These are phyloP conservation scores for Terfezia boudieri DNA, from an alignment of 495 filamentous ascomycete genomes.

Conservation along the genomic window DNA sequence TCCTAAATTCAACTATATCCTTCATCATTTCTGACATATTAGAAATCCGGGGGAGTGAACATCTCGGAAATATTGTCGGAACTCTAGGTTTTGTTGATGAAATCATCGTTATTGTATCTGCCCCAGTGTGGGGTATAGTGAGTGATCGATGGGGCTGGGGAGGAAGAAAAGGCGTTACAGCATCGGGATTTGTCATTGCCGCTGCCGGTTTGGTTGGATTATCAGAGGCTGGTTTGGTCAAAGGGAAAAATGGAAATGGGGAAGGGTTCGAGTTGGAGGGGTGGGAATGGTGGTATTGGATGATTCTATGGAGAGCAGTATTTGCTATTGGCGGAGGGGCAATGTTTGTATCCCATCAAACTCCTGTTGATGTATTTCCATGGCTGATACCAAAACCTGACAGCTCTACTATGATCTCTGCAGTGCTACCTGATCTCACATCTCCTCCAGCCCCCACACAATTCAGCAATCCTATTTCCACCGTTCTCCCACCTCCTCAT, in stretches of 20 bases:
- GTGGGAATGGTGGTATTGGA: conserved; percentile 21
- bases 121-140: conserved; percentile 78
- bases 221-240: background rate
- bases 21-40: conserved; percentile 89
- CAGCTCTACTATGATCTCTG: conserved; percentile 87
- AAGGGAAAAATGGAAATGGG: background rate
- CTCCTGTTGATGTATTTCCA: background rate
- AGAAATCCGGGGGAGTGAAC: conserved; percentile 28
- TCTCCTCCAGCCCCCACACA: conserved; percentile 6
- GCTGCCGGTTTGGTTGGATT: conserved; percentile 36
- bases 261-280: background rate
- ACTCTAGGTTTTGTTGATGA: conserved; percentile 94
- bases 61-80: conserved; percentile 71
- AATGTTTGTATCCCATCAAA: conserved; percentile 27
- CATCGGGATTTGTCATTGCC: conserved; percentile 58
- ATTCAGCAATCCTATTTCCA: background rate
- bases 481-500: conserved; percentile 1
- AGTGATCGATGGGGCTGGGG: conserved; percentile 33
- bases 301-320: conserved; percentile 62
- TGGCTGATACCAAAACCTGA: background rate
- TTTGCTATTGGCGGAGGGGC: conserved; percentile 85
- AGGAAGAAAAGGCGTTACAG: conserved; percentile 43
- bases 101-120: conserved; percentile 70
- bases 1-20: conserved; percentile 79
- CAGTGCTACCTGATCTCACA: conserved; percentile 72